phyloP scores from a whole-genome alignment of 73 alveolate species.

The Breviolum minutum region DNA sequence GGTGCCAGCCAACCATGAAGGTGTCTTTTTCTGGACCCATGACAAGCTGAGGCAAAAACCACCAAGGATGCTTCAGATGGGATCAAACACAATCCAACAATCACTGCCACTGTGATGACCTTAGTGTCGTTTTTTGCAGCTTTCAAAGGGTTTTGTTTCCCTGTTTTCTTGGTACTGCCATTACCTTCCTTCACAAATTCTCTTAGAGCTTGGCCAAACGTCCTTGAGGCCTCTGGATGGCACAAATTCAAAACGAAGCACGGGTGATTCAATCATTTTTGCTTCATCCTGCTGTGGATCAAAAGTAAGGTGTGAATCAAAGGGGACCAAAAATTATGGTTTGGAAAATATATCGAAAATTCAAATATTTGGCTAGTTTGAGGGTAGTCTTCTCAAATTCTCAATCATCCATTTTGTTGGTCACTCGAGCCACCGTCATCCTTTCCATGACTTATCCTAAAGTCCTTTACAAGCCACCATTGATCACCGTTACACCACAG shows the following conservation, averaged over 20 bases:
- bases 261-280: no score
- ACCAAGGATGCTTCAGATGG: conserved; percentile 67
- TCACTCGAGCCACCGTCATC: neutral
- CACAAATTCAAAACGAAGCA: neutral
- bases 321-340: no score
- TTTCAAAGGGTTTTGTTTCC: no score
- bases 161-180: neutral
- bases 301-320: no score
- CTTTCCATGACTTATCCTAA: neutral
- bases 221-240: neutral
- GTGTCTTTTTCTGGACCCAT: neutral
- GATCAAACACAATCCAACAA: conserved; percentile 71
- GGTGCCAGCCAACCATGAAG: neutral
- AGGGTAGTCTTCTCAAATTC: neutral
- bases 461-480: neutral
- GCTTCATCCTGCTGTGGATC: no score
- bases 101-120: conserved; percentile 85
- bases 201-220: neutral
- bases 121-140: neutral
- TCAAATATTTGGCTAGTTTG: no score
- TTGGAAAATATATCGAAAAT: no score
- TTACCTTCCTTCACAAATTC: neutral
- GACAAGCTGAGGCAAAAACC: neutral
- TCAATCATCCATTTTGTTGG: neutral
- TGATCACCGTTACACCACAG: neutral